A percentile compares a stretch with the other conserved stretches of the same genome.
phyloP scores from a whole-genome alignment of 2,329 filamentous ascomycete species.

The Beauveria bassiana region DNA sequence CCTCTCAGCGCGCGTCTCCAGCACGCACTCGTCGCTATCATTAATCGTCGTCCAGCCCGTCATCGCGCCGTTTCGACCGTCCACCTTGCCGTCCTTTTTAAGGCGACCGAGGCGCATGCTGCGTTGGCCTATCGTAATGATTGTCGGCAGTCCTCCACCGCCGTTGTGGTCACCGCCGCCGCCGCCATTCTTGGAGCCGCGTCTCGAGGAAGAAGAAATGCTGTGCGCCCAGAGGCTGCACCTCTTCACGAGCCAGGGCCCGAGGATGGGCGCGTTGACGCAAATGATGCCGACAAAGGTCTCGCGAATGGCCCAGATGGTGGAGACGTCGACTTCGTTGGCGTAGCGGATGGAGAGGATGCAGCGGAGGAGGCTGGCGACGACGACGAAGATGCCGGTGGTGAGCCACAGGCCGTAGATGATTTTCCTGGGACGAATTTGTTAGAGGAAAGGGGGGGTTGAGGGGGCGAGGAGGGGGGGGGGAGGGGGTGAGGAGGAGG shows the following conservation, averaged over 20 bases:
- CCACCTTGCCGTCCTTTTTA: constrained; percentile 13
- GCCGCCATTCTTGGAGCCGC: not conserved
- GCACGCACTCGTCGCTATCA: constrained; percentile 17
- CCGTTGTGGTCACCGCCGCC: constrained; percentile 3
- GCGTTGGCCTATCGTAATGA: constrained; percentile 17
- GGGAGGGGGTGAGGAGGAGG: no score
- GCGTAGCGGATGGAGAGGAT: constrained; percentile 16
- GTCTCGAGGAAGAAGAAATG: constrained; percentile 9
- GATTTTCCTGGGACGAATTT: constrained; percentile 15
- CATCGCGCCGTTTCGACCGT: not conserved
- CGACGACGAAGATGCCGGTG: constrained; percentile 19
- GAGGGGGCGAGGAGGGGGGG: not conserved
- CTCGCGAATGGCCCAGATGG: constrained; percentile 21
- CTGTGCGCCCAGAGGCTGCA: constrained; percentile 12
- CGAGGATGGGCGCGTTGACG: constrained; percentile 18
- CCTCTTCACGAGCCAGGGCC: constrained; percentile 19
- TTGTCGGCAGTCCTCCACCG: constrained; percentile 2
- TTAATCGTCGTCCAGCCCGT: constrained; percentile 18
- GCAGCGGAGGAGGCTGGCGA: constrained; percentile 18
- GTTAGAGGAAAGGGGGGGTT: not conserved
- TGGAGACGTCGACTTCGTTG: constrained; percentile 17
- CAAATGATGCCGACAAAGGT: constrained; percentile 20
- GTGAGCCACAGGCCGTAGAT: constrained; percentile 18
- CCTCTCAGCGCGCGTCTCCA: constrained; percentile 3
- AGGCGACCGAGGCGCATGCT: constrained; percentile 14